Evolutionary conservation across 495 filamentous ascomycete species (phyloP).

Genomic region (Neurospora cerealis): DNA sequence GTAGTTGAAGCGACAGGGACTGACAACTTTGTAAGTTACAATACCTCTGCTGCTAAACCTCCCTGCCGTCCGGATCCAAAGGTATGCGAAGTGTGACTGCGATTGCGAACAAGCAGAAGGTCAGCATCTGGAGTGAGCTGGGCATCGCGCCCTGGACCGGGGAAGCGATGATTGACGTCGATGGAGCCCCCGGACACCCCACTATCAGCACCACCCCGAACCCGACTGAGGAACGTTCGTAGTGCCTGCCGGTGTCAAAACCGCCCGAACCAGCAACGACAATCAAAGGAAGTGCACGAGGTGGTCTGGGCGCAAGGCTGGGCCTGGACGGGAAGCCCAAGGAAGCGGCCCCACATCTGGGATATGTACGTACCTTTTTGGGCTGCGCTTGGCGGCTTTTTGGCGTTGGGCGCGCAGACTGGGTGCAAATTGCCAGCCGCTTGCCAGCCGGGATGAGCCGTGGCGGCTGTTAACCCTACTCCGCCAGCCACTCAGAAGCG

Average conservation of each 20-base stretch:
- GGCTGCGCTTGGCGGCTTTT: background rate
- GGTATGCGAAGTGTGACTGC: background rate
- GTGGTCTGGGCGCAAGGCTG: background rate
- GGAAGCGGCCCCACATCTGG: background rate
- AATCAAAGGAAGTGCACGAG: background rate
- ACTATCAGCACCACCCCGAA: background rate
- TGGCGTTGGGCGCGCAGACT: background rate
- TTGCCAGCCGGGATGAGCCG: background rate
- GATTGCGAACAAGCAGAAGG: background rate
- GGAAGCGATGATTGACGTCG: background rate
- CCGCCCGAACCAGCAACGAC: background rate
- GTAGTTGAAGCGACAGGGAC: background rate
- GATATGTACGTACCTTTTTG: background rate
- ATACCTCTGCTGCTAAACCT: background rate
- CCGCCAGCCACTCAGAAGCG: conserved; percentile 11
- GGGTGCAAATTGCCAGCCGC: background rate
- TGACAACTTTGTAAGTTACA: background rate
- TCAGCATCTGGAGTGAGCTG: background rate
- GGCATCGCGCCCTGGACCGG: background rate
- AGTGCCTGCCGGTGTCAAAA: background rate
- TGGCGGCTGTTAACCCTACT: conserved; percentile 23
- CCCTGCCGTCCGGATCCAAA: background rate
- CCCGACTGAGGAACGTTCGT: background rate
- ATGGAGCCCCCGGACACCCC: background rate
- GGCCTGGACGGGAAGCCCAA: background rate